These are phyloP conservation scores for Linnemannia exigua DNA, from an alignment of 192 early-diverging fungal species.

Conservation along the genomic window DNA sequence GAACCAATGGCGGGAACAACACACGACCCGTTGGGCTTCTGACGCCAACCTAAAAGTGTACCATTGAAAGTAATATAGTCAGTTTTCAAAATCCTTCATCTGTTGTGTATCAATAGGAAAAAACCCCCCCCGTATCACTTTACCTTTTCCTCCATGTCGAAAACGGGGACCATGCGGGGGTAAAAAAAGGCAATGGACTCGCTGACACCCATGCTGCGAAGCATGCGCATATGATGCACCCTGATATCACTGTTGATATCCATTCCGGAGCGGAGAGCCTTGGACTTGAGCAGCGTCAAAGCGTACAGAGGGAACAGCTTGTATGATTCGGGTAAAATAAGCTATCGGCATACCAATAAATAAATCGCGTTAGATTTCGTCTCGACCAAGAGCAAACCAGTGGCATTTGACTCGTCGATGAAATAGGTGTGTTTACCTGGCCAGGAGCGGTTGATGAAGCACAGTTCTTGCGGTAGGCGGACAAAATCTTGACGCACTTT, in stretches of 20 bases:
- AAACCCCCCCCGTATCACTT: neutral
- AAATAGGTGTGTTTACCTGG: conserved; percentile 59
- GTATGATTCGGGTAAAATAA: conserved; percentile 96
- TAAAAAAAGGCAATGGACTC: conserved; percentile 88
- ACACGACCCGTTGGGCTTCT: conserved; percentile 65
- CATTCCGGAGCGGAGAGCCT: conserved; percentile 82
- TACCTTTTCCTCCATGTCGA: conserved; percentile 71
- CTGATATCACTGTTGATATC: conserved; percentile 83
- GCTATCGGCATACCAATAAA: conserved; percentile 54
- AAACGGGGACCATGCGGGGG: conserved; percentile 82
- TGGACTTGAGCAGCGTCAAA: conserved; percentile 86
- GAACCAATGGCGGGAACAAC: conserved; percentile 73
- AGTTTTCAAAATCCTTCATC: neutral
- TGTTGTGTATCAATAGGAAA: neutral
- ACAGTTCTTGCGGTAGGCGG: conserved; percentile 93
- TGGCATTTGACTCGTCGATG: neutral
- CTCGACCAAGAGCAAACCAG: neutral
- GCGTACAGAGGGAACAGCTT: conserved; percentile 94
- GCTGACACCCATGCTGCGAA: conserved; percentile 82
- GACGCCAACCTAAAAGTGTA: conserved; percentile 43
- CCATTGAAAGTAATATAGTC: neutral
- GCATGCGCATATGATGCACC: conserved; percentile 81
- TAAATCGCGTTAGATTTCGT: neutral
- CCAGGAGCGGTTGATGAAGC: conserved; percentile 90
- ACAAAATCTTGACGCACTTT: conserved; percentile 89